Evolutionary conservation across 1,284 basidiomycete species (phyloP).

Genomic region (Rhodotorula glutinis): DNA sequence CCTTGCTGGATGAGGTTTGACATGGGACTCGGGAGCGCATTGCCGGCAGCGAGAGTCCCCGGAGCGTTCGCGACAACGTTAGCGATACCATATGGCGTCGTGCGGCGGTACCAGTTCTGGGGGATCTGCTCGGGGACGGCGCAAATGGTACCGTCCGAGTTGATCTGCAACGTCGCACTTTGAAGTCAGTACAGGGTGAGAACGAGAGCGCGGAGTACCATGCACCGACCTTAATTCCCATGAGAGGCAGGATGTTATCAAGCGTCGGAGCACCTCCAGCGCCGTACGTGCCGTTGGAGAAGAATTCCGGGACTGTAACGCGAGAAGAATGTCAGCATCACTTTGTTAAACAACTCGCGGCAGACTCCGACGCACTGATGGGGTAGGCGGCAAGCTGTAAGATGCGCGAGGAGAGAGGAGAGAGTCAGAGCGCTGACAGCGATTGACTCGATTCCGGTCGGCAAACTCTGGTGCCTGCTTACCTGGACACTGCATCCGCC

Average conservation of each 20-base stretch:
- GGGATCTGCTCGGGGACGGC: slow-evolving; percentile 7
- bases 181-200: too few species aligned
- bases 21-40: slow-evolving; percentile 2
- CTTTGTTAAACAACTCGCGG: too few species aligned
- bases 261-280: background rate
- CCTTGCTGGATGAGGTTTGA: background rate
- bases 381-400: background rate
- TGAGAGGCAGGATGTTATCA: slow-evolving; percentile 1
- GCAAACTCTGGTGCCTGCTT: too few species aligned
- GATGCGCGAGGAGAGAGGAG: too few species aligned
- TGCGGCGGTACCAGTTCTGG: slow-evolving; percentile 11
- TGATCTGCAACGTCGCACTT: background rate
- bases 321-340: too few species aligned
- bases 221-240: background rate
- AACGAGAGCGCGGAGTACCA: too few species aligned
- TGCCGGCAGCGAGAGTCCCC: background rate
- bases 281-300: slow-evolving; percentile 11
- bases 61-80: slow-evolving; percentile 4
- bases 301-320: slow-evolving; percentile 1
- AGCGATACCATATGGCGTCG: slow-evolving; percentile 7
- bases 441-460: background rate
- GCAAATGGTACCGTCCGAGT: slow-evolving; percentile 8
- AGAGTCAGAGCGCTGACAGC: too few species aligned
- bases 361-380: background rate
- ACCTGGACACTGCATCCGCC: too few species aligned